Evolutionary conservation across 345 rosid genomes (phyloP).

Genomic region (Salix brachista): DNA sequence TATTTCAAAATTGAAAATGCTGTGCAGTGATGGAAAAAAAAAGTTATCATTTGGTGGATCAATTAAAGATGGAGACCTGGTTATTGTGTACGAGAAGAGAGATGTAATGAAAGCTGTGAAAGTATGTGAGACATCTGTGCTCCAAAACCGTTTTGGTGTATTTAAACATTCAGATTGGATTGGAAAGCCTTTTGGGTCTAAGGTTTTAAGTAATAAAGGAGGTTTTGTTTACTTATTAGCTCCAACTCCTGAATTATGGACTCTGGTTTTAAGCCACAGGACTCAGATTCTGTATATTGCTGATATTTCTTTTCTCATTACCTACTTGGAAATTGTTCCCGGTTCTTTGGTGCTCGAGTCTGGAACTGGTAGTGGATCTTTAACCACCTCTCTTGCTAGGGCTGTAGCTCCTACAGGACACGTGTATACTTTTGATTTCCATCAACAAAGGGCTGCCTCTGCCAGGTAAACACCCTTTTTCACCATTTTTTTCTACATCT

Average conservation of each 20-base stretch:
- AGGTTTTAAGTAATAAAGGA: constrained; percentile 82
- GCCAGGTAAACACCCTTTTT: constrained; percentile 52
- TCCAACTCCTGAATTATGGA: constrained; percentile 94
- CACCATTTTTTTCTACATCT: not conserved
- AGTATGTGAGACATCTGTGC: constrained; percentile 51
- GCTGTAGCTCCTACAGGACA: constrained; percentile 91
- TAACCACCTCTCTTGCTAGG: constrained; percentile 79
- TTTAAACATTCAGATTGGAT: constrained; percentile 92
- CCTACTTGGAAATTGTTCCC: constrained; percentile 81
- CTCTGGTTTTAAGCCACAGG: constrained; percentile 81
- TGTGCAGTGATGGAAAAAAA: constrained; percentile 45
- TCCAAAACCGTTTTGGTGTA: constrained; percentile 85
- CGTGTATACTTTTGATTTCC: constrained; percentile 86
- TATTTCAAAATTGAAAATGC: constrained; percentile 30
- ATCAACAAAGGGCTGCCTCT: constrained; percentile 83
- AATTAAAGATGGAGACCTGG: constrained; percentile 70
- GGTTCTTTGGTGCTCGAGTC: constrained; percentile 91
- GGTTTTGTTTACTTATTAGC: constrained; percentile 73
- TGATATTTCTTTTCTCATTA: constrained; percentile 75
- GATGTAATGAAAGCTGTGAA: constrained; percentile 76
- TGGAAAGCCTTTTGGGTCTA: constrained; percentile 89
- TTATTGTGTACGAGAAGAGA: constrained; percentile 76
- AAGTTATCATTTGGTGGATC: constrained; percentile 51
- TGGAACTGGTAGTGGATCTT: constrained; percentile 92
- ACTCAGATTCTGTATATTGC: constrained; percentile 95